Base-by-base conservation (phyloP, 2,329 filamentous ascomycete species). In the Alternaria viburni region DNA sequence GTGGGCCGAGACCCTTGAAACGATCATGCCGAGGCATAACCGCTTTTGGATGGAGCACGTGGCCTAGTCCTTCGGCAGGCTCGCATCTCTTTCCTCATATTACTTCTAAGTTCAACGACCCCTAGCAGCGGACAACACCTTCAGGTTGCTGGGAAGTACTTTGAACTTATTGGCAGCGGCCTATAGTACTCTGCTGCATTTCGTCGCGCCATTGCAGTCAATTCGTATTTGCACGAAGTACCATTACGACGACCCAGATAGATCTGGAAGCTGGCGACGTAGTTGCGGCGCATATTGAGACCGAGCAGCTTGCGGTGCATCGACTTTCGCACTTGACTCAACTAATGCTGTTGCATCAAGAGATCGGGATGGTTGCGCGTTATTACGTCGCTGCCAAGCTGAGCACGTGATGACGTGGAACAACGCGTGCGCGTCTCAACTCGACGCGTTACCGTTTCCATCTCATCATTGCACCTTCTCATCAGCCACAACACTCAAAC, bases 1-100 rank as follows among this genome's bases (percentile, higher is more conserved):
- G n/a, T 12, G 25, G 55, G 57, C 65, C 61, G 65, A 63, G 59
- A 45, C 58, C 54, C 67, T 41, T 67, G 64, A 44, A 49, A 15
- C 21, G 25, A 28, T 9, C 17, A 61, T 54, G 67, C 70, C 70
- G 67, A 68, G 70, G 70, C 67, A 72, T 55, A 46, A 46, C 58
- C 49, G 46, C 21, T 60, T 61, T 59, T 17, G 49, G 36, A 10
- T 17, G 25, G 45, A 23, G 68, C 69, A 72, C 68, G 68, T 72
- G 69, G 58, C 23, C 47, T 59, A 59, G 46, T 51, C 11, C 32
- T 17, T 51, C 25, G n/a, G 49, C 32, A 47, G 17, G 11, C 23
- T 62, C 59, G 55, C 59, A 62, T 62, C 59, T 47, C 55, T 54
- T 62, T 55, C 59, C 59, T 28, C 17, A 32, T n/a, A 36, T 12